phyloP scores from a whole-genome alignment of 2,329 filamentous ascomycete genomes.

The Ascocoryne sarcoides region DNA sequence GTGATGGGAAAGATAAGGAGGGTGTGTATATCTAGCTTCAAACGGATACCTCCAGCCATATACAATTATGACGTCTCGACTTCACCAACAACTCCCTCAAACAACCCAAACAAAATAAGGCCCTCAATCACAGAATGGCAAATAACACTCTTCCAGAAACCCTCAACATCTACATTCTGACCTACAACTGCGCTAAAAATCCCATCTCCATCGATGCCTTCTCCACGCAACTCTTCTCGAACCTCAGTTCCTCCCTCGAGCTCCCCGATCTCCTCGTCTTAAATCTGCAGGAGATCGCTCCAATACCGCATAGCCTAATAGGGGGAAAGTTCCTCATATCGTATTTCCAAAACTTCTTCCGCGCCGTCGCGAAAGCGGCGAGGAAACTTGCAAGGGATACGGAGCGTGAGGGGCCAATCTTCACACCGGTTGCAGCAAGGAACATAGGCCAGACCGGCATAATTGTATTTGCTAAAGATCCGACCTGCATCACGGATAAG shows the following conservation, averaged over 20 bases:
- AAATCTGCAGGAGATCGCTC: constrained; percentile 80
- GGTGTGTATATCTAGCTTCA: too few relatives aligned
- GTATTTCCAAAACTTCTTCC: constrained; percentile 64
- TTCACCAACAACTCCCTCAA: too few relatives aligned
- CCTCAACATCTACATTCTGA: constrained; percentile 69
- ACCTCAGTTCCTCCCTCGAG: constrained; percentile 40
- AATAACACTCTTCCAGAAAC: constrained; percentile 31
- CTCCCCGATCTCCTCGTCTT: constrained; percentile 60
- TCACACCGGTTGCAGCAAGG: constrained; percentile 60
- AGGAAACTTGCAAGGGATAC: constrained; percentile 24
- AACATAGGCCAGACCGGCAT: constrained; percentile 87
- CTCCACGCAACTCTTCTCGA: constrained; percentile 58
- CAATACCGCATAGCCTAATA: constrained; percentile 75
- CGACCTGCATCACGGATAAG: constrained; percentile 52
- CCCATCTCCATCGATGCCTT: constrained; percentile 63
- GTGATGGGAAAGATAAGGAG: too few relatives aligned
- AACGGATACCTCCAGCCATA: too few relatives aligned
- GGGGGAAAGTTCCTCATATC: constrained; percentile 70
- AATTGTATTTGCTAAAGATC: constrained; percentile 69
- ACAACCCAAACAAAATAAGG: too few relatives aligned
- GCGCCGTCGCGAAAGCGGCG: constrained; percentile 64
- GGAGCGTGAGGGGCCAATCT: constrained; percentile 36
- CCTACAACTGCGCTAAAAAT: constrained; percentile 79
- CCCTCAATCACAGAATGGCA: too few relatives aligned
- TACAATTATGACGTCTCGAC: too few relatives aligned